Evolutionary conservation across 139 green algal genomes (phyloP).

Genomic region (Picochlorum sp.): DNA sequence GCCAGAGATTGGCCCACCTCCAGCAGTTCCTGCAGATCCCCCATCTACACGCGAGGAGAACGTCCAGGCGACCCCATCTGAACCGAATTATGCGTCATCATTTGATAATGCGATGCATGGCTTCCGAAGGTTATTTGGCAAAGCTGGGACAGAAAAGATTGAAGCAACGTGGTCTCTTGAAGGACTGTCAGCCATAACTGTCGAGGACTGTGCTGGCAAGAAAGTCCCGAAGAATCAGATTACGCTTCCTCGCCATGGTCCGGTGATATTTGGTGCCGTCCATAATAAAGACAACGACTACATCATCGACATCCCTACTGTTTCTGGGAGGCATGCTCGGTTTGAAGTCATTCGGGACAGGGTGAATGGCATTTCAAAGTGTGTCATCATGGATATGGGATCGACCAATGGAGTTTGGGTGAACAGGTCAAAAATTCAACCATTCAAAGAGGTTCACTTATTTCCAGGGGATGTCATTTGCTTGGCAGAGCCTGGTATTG

Average conservation of each 20-base stretch:
- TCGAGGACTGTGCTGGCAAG: slow-evolving; percentile 8
- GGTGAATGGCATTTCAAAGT: neutral
- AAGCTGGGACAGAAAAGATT: neutral
- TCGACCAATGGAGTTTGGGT: slow-evolving; percentile 36
- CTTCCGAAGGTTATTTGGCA: neutral
- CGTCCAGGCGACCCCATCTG: too few relatives aligned
- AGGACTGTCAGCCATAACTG: neutral
- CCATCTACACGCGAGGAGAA: too few relatives aligned
- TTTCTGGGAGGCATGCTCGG: slow-evolving; percentile 30
- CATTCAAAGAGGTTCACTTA: slow-evolving; percentile 19
- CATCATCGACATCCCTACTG: slow-evolving; percentile 25
- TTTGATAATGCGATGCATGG: neutral
- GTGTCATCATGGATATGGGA: slow-evolving; percentile 31
- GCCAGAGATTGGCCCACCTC: too few relatives aligned
- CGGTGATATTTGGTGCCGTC: slow-evolving; percentile 8
- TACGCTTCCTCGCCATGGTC: slow-evolving; percentile 17
- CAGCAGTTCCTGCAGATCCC: too few relatives aligned
- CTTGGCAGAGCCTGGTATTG: slow-evolving; percentile 24
- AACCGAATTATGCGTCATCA: too few relatives aligned
- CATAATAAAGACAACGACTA: slow-evolving; percentile 14
- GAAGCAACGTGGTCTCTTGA: slow-evolving; percentile 4
- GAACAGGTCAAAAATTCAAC: slow-evolving; percentile 20
- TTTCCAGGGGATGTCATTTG: slow-evolving; percentile 26
- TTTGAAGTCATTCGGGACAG: slow-evolving; percentile 21
- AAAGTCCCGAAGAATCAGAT: neutral